phyloP scores from a whole-genome alignment of 2,329 filamentous ascomycete genomes.

The Monosporascus ibericus region DNA sequence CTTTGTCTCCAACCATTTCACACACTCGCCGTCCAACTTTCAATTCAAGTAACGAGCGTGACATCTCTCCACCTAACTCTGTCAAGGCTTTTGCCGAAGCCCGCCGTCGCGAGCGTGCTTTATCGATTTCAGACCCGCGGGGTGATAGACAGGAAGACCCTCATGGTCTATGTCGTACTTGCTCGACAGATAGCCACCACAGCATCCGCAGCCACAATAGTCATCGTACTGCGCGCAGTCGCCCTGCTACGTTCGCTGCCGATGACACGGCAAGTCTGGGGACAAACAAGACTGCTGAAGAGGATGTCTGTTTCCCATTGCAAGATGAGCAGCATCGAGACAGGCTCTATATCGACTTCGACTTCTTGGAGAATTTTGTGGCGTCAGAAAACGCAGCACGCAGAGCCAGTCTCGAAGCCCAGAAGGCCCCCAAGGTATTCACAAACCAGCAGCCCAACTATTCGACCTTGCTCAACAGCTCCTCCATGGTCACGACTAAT shows the following conservation, averaged over 20 bases:
- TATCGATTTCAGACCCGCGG: slow-evolving; percentile 46
- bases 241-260: slow-evolving; percentile 49
- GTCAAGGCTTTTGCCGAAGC: slow-evolving; percentile 95
- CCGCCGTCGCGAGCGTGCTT: slow-evolving; percentile 73
- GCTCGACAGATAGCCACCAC: slow-evolving; percentile 62
- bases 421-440: slow-evolving; percentile 47
- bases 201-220: slow-evolving; percentile 55
- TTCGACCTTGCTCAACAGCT: slow-evolving; percentile 11
- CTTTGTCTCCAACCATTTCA: slow-evolving; percentile 34
- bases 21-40: slow-evolving; percentile 51
- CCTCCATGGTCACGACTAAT: slow-evolving; percentile 40
- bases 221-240: slow-evolving; percentile 31
- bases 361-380: slow-evolving; percentile 90
- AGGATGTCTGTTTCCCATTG: slow-evolving; percentile 86
- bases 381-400: slow-evolving; percentile 48
- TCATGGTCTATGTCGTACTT: slow-evolving; percentile 60
- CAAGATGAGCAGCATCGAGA: slow-evolving; percentile 61
- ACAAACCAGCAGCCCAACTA: slow-evolving; percentile 48
- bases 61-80: slow-evolving; percentile 86
- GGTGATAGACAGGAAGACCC: slow-evolving; percentile 36
- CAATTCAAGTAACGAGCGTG: slow-evolving; percentile 53
- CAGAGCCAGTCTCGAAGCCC: slow-evolving; percentile 43
- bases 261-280: slow-evolving; percentile 57
- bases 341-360: slow-evolving; percentile 82
- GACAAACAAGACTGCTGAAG: slow-evolving; percentile 67